phyloP scores from a whole-genome alignment of 345 rosid genomes.

The Balakata baccata region DNA sequence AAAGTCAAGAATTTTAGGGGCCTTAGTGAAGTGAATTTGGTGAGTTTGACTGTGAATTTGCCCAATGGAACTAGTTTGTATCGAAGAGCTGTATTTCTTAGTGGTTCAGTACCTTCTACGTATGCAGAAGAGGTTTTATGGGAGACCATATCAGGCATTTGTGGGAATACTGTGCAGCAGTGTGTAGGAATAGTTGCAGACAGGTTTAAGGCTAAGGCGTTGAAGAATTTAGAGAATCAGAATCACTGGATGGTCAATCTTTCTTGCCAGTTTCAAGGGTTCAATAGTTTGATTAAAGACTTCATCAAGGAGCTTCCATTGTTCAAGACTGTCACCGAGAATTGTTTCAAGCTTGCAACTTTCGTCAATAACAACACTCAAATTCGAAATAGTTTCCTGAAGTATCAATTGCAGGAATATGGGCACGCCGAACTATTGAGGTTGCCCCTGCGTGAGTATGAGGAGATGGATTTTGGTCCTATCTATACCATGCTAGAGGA shows the following conservation, averaged over 20 bases:
- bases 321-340: slow-evolving; percentile 55
- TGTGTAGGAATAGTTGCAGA: slow-evolving; percentile 96
- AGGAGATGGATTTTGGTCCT: slow-evolving; percentile 47
- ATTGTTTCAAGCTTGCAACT: slow-evolving; percentile 66
- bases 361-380: slow-evolving; percentile 63
- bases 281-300: slow-evolving; percentile 73
- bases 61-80: slow-evolving; percentile 98
- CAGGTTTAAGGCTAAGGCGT: slow-evolving; percentile 76
- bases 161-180: slow-evolving; percentile 74
- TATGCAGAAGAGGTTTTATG: slow-evolving; percentile 84
- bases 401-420: slow-evolving; percentile 78
- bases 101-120: slow-evolving; percentile 64
- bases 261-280: slow-evolving; percentile 83
- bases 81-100: slow-evolving; percentile 63
- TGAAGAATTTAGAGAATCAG: slow-evolving; percentile 78
- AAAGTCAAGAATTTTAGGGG: slow-evolving; percentile 39
- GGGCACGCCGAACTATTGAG: slow-evolving; percentile 58
- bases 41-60: slow-evolving; percentile 76
- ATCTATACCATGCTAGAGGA: slow-evolving; percentile 70
- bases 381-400: slow-evolving; percentile 59
- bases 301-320: slow-evolving; percentile 72
- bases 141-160: slow-evolving; percentile 78
- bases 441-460: slow-evolving; percentile 53
- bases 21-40: slow-evolving; percentile 51
- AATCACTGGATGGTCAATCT: slow-evolving; percentile 97